phyloP scores from a whole-genome alignment of 805 yeast genomes.

The Ogataea trehaloabstinens region DNA sequence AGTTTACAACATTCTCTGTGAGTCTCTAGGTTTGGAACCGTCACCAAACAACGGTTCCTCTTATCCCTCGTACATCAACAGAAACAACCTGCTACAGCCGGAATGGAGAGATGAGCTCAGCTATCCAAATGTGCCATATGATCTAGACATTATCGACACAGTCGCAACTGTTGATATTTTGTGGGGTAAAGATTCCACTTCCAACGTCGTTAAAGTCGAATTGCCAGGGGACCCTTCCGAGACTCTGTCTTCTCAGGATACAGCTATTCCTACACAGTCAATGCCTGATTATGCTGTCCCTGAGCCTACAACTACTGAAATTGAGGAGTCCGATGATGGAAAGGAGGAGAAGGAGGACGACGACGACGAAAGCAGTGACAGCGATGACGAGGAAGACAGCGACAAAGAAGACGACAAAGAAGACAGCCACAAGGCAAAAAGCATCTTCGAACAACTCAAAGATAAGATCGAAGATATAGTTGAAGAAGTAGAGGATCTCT shows the following conservation, averaged over 20 bases:
- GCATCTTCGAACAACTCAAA: conserved; percentile 16
- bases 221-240: conserved; percentile 6
- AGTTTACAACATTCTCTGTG: conserved; percentile 73
- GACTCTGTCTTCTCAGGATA: conserved; percentile 1
- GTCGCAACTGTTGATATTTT: conserved; percentile 52
- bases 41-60: conserved; percentile 59
- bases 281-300: conserved; percentile 6
- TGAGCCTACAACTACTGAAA: conserved; percentile 13
- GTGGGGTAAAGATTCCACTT: conserved; percentile 20
- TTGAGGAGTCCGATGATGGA: conserved; percentile 18
- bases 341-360: conserved; percentile 16
- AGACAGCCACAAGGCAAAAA: conserved; percentile 11
- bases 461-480: conserved; percentile 25
- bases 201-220: conserved; percentile 4
- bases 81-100: conserved; percentile 31
- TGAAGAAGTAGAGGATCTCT: conserved; percentile 26
- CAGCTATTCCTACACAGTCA: conserved; percentile 3
- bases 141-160: conserved; percentile 39
- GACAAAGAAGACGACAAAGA: conserved; percentile 19
- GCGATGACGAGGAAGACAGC: conserved; percentile 14
- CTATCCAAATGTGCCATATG: conserved; percentile 53
- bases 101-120: conserved; percentile 46
- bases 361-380: conserved; percentile 17
- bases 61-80: conserved; percentile 24
- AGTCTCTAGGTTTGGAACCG: conserved; percentile 51